Conservation (phyloP, 2,329 filamentous ascomycete species). For the Xylariaceae sp. region DNA sequence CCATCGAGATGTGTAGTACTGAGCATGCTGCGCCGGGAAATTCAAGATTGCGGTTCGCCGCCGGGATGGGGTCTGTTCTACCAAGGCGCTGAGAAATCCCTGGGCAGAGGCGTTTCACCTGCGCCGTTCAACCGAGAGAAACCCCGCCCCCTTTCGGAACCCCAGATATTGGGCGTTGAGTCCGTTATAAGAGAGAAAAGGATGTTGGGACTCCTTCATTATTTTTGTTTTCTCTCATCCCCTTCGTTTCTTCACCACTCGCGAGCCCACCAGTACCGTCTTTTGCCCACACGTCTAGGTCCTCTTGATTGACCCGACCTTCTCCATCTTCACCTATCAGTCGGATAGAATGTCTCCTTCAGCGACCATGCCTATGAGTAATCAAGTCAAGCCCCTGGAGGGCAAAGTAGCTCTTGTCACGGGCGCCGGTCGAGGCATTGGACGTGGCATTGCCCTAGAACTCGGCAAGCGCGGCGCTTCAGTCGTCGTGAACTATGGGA, state of each 20-base stretch:
- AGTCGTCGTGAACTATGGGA: constrained; percentile 63
- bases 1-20: not conserved
- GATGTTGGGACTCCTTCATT: not conserved
- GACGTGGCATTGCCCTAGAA: constrained; percentile 60
- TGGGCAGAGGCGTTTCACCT: constrained; percentile 1
- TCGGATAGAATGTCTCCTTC: constrained; percentile 30
- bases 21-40: not conserved
- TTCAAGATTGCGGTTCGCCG: not conserved
- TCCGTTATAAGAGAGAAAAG: constrained; percentile 19
- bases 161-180: constrained; percentile 2
- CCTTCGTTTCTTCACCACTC: not conserved
- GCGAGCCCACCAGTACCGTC: not conserved
- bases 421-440: constrained; percentile 61
- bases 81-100: constrained; percentile 1
- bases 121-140: constrained; percentile 6
- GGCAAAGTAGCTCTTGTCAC: constrained; percentile 58
- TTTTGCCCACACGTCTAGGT: not conserved
- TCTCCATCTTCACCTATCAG: constrained; percentile 11
- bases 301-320: not conserved
- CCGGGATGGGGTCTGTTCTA: not conserved
- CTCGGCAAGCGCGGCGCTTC: constrained; percentile 60
- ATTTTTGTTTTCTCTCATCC: not conserved
- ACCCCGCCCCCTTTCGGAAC: constrained; percentile 13
- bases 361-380: constrained; percentile 27
- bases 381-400: constrained; percentile 37